phyloP scores from a whole-genome alignment of 2,329 filamentous ascomycete species.

The Stagonosporopsis tanaceti region DNA sequence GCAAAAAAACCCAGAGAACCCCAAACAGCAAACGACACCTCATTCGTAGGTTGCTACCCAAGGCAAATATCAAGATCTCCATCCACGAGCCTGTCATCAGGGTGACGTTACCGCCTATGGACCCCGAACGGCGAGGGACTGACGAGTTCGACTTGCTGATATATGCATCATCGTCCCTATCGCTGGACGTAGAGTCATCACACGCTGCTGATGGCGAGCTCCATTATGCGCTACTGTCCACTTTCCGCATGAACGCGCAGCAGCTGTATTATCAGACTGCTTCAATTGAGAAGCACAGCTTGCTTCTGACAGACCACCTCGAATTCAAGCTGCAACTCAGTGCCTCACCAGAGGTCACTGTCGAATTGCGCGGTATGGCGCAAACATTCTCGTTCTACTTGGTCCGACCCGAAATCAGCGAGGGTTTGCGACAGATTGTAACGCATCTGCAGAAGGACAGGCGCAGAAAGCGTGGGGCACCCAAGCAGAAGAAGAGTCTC shows the following conservation, averaged over 20 bases:
- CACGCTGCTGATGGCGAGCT: slow-evolving; percentile 84
- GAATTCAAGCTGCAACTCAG: slow-evolving; percentile 87
- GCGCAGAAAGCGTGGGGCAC: slow-evolving; percentile 39
- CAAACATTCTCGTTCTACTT: slow-evolving; percentile 90
- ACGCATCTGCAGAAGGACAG: slow-evolving; percentile 72
- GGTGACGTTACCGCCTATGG: slow-evolving; percentile 83
- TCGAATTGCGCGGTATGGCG: slow-evolving; percentile 79
- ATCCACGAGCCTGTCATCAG: slow-evolving; percentile 95
- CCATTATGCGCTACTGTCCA: slow-evolving; percentile 85
- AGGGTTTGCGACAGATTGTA: slow-evolving; percentile 90
- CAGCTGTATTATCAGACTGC: slow-evolving; percentile 94
- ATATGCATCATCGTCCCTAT: slow-evolving; percentile 91
- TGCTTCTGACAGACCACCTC: slow-evolving; percentile 86
- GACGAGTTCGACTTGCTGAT: slow-evolving; percentile 96
- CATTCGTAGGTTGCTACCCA: slow-evolving; percentile 89
- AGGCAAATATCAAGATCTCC: slow-evolving; percentile 92
- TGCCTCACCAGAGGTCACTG: slow-evolving; percentile 84
- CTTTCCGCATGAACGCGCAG: slow-evolving; percentile 83
- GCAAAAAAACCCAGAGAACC: slow-evolving; percentile 33
- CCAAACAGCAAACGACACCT: slow-evolving; percentile 64
- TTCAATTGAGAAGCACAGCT: slow-evolving; percentile 80
- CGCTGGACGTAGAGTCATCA: slow-evolving; percentile 93
- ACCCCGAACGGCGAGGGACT: slow-evolving; percentile 62
- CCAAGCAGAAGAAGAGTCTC: slow-evolving; percentile 57
- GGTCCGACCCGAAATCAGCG: slow-evolving; percentile 89